Evolutionary conservation across 208 protist genomes (phyloP), one percentile per base, ranked within the genome.

Genomic region (Histomonas meleagridis): DNA sequence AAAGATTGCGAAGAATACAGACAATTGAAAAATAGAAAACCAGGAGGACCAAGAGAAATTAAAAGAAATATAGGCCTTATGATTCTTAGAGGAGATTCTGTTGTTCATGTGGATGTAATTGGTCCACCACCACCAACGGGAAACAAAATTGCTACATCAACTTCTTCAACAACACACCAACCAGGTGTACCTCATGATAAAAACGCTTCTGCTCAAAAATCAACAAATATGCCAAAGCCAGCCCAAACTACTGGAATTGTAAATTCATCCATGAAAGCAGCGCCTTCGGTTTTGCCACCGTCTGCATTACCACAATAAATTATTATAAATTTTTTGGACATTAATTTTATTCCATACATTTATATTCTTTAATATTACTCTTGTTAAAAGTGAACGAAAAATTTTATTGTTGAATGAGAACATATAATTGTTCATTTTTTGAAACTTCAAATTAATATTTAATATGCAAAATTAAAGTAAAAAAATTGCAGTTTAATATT

Each of bases 1-100:
- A 86, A 86, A 48, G 76, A 86, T 55, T 51, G 76, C 26, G 76
- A 86, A 86, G 76, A 86, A 86, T 86, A 86, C 38, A 51, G 76
- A 32, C 43, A 35, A 51, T 55, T 86, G n/a, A 51, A 55, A 10
- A 86, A 57, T 4, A 51, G 76, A 35, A 86, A 86, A 28, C 46
- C 76, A 5, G 76, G 76, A 18, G 76, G 55, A 49, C 76, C 46
- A 10, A 40, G 46, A 32, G 46, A 86, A 86, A n/a, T 28, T 18
- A 86, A 86, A 16, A 86, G 76, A 86, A 86, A 86, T 55, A 86
- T 86, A 7, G 76, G 76, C 0, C 18, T 86, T 12, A 86, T 86
- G 76, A 86, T 86, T 28, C 26, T 86, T 38, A 40, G 76, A 57
- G 76, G 76, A 26, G 76, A 86, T 51, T 51, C 76, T 18, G 76